Evolutionary conservation across 495 filamentous ascomycete species (phyloP).

Genomic region (Cercophora sp.): DNA sequence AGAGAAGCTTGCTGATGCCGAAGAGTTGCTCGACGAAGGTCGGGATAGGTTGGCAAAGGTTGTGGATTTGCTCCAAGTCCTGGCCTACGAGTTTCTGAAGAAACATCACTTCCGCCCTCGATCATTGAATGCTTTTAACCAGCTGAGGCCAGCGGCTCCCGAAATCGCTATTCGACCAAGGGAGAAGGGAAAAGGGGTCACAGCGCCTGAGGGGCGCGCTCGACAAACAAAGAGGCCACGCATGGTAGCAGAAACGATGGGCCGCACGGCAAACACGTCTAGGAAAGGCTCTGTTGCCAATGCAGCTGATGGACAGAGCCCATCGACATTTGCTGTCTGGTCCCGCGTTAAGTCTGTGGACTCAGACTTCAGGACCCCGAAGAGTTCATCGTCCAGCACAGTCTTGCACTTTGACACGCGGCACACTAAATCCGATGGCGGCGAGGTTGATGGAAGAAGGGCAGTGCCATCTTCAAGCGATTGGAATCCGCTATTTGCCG

Average conservation of each 20-base stretch:
- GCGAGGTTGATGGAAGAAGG: neutral
- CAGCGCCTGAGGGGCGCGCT: neutral
- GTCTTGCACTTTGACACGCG: neutral
- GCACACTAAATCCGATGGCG: neutral
- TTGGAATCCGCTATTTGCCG: constrained; percentile 24
- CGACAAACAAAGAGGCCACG: neutral
- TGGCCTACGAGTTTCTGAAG: constrained; percentile 64
- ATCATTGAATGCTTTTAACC: constrained; percentile 20
- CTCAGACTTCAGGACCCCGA: neutral
- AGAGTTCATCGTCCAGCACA: neutral
- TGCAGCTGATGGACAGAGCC: constrained; percentile 6
- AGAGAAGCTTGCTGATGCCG: constrained; percentile 13
- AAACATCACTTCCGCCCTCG: constrained; percentile 61
- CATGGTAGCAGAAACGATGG: too few relatives aligned
- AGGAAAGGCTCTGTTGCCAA: neutral
- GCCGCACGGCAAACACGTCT: neutral
- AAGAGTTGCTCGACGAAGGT: constrained; percentile 37
- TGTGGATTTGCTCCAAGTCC: constrained; percentile 57
- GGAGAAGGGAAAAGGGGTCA: too few relatives aligned
- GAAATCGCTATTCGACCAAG: neutral
- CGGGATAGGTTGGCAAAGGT: constrained; percentile 40
- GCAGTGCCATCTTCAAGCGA: neutral
- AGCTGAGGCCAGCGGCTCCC: constrained; percentile 5
- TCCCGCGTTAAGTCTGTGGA: constrained; percentile 61
- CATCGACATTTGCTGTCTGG: constrained; percentile 58